Percentiles rank a stretch among this genome's conserved stretches.
Evolutionary conservation across 306 rosid genomes (phyloP).

Genomic region (Glycine tomentella): DNA sequence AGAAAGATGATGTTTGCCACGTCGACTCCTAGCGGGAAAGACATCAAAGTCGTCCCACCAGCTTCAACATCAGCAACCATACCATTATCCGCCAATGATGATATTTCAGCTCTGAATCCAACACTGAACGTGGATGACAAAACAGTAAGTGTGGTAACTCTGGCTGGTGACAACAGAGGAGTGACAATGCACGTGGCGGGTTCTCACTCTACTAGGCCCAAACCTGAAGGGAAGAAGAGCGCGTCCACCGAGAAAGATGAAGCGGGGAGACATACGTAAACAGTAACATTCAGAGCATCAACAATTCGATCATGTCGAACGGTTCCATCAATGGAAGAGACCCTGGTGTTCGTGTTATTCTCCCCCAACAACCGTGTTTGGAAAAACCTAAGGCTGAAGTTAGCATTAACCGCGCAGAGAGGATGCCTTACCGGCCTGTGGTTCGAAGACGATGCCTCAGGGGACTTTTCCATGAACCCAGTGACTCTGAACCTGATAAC

Average conservation of each 20-base stretch:
- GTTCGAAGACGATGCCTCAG: slow-evolving; percentile 69
- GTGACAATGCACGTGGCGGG: slow-evolving; percentile 65
- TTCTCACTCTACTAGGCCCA: slow-evolving; percentile 47
- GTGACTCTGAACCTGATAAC: slow-evolving; percentile 61
- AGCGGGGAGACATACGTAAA: slow-evolving; percentile 53
- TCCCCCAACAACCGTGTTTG: slow-evolving; percentile 29
- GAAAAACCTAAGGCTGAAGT: slow-evolving; percentile 45
- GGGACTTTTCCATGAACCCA: slow-evolving; percentile 72
- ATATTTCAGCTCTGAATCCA: slow-evolving; percentile 40
- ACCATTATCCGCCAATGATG: slow-evolving; percentile 41
- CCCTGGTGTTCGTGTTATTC: slow-evolving; percentile 66
- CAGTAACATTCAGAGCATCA: slow-evolving; percentile 75
- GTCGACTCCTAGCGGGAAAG: slow-evolving; percentile 44
- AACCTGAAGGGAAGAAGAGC: slow-evolving; percentile 19
- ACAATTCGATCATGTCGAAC: slow-evolving; percentile 67
- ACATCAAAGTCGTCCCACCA: slow-evolving; percentile 37
- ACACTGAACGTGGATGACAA: slow-evolving; percentile 46
- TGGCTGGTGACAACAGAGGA: slow-evolving; percentile 87
- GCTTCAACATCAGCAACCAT: slow-evolving; percentile 45
- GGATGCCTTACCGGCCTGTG: slow-evolving; percentile 46
- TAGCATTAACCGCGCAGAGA: slow-evolving; percentile 47
- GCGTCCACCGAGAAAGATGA: slow-evolving; percentile 31
- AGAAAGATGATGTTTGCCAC: slow-evolving; percentile 44
- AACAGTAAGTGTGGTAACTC: slow-evolving; percentile 58
- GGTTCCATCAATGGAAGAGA: slow-evolving; percentile 66